Base-by-base conservation (phyloP, 2,329 filamentous ascomycete species). In the Parascedosporium putredinis region DNA sequence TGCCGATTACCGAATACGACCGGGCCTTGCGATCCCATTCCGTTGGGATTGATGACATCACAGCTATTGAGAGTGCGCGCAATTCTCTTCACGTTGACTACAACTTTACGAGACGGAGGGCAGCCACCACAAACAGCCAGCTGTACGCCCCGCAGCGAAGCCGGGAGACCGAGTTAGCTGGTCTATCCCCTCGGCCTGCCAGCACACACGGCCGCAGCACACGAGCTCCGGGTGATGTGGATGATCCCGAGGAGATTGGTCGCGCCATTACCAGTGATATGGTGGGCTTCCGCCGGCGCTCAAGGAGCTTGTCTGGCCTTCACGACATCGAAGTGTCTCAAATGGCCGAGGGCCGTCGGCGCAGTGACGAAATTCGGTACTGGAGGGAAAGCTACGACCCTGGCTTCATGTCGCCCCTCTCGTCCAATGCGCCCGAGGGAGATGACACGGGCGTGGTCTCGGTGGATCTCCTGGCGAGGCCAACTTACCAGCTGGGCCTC, bases 341-440 rank as follows among this genome's bases (percentile, higher is more conserved):
- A 42, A 61, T 64, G 20, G 56, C 54, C 2, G 62, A 63, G 36
- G 51, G 61, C 3, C 71, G 78, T 40, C 72, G 78, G 31, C 73
- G 79, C 25, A 83, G 78, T 58, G 78, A 80, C 50, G 80, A 84
- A 60, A 81, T 83, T 34, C 73, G 76, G 10, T 79, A 78, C 57
- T 83, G 79, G 78, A 71, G 80, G 52, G 74, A 78, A 57, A 82
- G 79, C 53, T 78, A 79, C 54, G 74, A 73, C 43, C 70, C 69
- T 1, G 70, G 68, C 1, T 66, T 74, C 47, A 59, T 73, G 50
- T 79, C 77, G 5, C 75, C 76, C 0, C 62, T 74, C 27, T 74
- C 75, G 3, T 76, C 75, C 2, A 62, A 66, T 40, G 62, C 62
- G 18, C 65, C 67, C n/a, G 67, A 70, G 31, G 54, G 56, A 47